Conservation (phyloP, 78 protist species). For the Chrysochromulina parva region DNA sequence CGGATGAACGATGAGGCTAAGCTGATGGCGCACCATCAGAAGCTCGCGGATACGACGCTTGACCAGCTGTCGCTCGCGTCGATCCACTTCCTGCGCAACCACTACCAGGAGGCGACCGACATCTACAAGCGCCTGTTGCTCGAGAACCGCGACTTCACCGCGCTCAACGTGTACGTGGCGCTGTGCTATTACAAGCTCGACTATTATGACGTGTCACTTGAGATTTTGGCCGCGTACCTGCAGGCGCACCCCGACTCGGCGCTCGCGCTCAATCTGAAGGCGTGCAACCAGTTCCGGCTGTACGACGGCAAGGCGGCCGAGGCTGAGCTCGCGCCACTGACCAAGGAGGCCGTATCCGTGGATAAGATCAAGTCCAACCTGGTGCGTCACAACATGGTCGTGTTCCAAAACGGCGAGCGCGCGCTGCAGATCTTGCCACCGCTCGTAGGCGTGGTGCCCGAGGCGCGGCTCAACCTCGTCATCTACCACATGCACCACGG, state of each 20-base stretch:
- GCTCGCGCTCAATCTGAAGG: constrained; percentile 78
- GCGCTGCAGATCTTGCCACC: constrained; percentile 83
- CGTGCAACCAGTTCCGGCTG: constrained; percentile 78
- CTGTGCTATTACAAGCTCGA: constrained; percentile 84
- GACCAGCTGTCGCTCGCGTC: constrained; percentile 73
- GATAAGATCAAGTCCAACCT: not conserved
- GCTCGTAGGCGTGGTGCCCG: constrained; percentile 73
- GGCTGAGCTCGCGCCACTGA: constrained; percentile 59
- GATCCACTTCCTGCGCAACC: constrained; percentile 67
- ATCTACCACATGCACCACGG: constrained; percentile 72
- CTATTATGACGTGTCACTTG: constrained; percentile 80
- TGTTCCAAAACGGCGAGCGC: constrained; percentile 79
- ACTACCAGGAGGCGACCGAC: constrained; percentile 74
- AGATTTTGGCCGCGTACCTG: constrained; percentile 58
- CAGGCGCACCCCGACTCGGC: constrained; percentile 55
- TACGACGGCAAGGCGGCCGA: constrained; percentile 84
- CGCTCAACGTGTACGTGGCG: constrained; percentile 79
- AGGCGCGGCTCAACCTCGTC: constrained; percentile 82
- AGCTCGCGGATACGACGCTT: constrained; percentile 46
- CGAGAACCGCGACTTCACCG: constrained; percentile 44
- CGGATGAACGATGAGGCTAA: constrained; percentile 61
- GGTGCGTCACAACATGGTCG: constrained; percentile 76
- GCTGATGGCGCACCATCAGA: constrained; percentile 64
- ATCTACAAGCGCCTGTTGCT: constrained; percentile 73
- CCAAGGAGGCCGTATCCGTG: not conserved